phyloP scores from a whole-genome alignment of 345 rosid species.

The Populus davidiana region DNA sequence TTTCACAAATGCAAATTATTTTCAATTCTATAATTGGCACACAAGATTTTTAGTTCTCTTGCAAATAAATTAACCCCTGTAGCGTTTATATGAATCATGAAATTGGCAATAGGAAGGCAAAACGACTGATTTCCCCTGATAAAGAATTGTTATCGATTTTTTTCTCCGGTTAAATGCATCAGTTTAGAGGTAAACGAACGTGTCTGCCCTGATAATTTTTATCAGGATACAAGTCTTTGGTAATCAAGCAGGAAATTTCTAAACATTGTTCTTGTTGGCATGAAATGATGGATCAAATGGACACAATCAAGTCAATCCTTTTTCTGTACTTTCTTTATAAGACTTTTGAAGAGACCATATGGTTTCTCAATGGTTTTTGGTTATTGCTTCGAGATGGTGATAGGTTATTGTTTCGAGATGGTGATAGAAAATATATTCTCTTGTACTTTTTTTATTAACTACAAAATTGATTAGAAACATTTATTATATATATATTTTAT shows the following conservation, averaged over 20 bases:
- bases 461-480: no score
- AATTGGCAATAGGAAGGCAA: not conserved
- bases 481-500: no score
- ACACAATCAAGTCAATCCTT: not conserved
- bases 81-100: not conserved
- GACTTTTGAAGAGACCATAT: not conserved
- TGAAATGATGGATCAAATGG: not conserved
- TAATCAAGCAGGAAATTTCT: not conserved
- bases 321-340: not conserved
- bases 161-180: not conserved
- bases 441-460: no score
- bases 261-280: not conserved
- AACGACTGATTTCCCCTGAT: not conserved
- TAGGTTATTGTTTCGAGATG: no score
- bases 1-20: conserved; percentile 12
- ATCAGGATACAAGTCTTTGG: not conserved
- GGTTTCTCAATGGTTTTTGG: no score
- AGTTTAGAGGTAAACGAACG: not conserved
- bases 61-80: conserved; percentile 4
- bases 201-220: no score
- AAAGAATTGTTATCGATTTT: not conserved
- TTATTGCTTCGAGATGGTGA: no score
- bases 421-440: no score
- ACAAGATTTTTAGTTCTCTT: not conserved
- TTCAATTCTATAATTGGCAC: not conserved